Percentiles rank a stretch among this genome's conserved stretches.
Conservation (phyloP, 192 early-diverging fungal genomes). For the Chytriomyces confervae region DNA sequence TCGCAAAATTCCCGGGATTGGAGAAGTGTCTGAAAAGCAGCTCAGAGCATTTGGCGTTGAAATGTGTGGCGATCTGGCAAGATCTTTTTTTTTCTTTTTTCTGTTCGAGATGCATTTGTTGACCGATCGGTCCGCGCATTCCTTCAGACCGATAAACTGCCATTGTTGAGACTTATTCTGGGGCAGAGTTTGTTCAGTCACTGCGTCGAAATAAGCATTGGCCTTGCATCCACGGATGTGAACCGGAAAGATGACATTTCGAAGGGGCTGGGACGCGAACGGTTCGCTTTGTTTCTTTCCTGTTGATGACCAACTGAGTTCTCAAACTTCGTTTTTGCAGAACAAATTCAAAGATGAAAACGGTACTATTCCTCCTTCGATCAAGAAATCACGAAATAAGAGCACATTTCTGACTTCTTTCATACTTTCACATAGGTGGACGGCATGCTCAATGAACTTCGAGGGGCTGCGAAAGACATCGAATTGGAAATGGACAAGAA, state of each 20-base stretch:
- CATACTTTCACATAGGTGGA: not conserved
- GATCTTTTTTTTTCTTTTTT: constrained; percentile 19
- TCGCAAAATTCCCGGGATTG: constrained; percentile 65
- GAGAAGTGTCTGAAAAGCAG: constrained; percentile 61
- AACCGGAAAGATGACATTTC: constrained; percentile 24
- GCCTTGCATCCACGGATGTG: constrained; percentile 29
- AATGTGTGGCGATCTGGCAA: constrained; percentile 57
- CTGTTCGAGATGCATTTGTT: not conserved
- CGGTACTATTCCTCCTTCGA: no score
- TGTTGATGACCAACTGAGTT: not conserved
- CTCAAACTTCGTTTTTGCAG: not conserved
- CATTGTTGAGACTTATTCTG: not conserved
- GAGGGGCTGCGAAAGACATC: constrained; percentile 17
- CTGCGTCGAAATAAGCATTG: constrained; percentile 30
- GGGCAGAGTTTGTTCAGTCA: constrained; percentile 11
- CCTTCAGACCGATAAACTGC: not conserved
- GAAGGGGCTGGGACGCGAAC: constrained; percentile 27
- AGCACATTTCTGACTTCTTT: no score
- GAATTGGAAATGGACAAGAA: constrained; percentile 20
- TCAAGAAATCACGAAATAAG: no score
- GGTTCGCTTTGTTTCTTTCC: not conserved
- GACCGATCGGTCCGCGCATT: not conserved
- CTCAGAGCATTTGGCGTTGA: constrained; percentile 59
- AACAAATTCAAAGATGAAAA: constrained; percentile 18
- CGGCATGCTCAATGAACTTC: constrained; percentile 11